Percentiles rank a stretch among this genome's conserved stretches.
These are phyloP conservation scores for Podila verticillata DNA, from an alignment of 192 early-diverging fungal species.

Conservation along the genomic window DNA sequence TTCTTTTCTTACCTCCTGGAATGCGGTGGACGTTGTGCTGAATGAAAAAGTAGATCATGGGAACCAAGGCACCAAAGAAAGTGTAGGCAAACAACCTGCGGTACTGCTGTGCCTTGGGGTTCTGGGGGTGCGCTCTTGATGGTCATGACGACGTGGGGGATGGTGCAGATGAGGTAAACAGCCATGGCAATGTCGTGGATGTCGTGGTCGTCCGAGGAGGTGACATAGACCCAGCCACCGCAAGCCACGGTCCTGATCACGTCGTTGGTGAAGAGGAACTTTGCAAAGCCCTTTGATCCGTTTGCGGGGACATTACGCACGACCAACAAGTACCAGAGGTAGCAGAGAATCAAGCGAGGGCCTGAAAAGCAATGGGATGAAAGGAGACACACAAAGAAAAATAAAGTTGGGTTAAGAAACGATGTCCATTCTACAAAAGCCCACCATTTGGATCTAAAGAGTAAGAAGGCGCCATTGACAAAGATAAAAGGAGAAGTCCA, in stretches of 20 bases:
- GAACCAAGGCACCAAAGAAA: conserved; percentile 78
- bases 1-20: conserved; percentile 61
- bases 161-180: conserved; percentile 76
- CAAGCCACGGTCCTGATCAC: conserved; percentile 76
- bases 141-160: conserved; percentile 77
- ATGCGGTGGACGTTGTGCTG: conserved; percentile 80
- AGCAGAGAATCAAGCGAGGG: conserved; percentile 61
- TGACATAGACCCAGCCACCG: conserved; percentile 88
- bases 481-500: no score
- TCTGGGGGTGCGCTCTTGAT: conserved; percentile 60
- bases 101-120: conserved; percentile 59
- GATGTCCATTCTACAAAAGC: neutral
- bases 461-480: neutral
- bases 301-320: conserved; percentile 42
- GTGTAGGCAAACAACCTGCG: conserved; percentile 61
- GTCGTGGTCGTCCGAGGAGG: conserved; percentile 81
- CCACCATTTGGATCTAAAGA: neutral
- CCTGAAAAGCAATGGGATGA: conserved; percentile 13
- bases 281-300: conserved; percentile 53
- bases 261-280: conserved; percentile 49
- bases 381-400: neutral
- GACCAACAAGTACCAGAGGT: conserved; percentile 49
- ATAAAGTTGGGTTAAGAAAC: neutral
- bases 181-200: conserved; percentile 87
- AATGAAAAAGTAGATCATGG: conserved; percentile 83